Evolutionary conservation across 163 green algal species (phyloP).

Genomic region (Volvox carteri): DNA sequence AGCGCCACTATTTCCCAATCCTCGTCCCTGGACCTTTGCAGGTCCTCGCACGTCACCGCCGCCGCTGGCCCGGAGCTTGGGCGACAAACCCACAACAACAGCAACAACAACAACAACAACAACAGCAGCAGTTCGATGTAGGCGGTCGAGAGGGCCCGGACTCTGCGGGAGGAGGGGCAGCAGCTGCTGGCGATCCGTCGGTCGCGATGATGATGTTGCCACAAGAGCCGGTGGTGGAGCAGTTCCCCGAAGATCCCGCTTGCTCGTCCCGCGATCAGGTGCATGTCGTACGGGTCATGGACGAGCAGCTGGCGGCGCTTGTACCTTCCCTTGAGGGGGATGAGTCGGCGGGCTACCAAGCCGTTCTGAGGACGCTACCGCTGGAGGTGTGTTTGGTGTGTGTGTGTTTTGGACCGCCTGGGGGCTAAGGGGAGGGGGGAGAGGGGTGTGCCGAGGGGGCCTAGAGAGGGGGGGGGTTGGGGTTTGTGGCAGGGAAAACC

Average conservation of each 20-base stretch:
- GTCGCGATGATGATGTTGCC: neutral
- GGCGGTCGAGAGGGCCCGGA: neutral
- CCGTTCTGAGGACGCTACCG: constrained; percentile 39
- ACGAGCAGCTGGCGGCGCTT: constrained; percentile 54
- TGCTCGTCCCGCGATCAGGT: constrained; percentile 35
- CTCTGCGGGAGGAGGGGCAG: neutral
- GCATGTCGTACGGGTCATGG: constrained; percentile 46
- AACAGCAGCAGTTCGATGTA: too few relatives aligned
- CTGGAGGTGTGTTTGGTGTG: constrained; percentile 39
- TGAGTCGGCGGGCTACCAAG: constrained; percentile 37
- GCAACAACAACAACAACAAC: too few relatives aligned
- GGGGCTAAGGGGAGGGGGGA: too few relatives aligned
- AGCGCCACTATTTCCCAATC: too few relatives aligned
- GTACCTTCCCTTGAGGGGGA: constrained; percentile 55
- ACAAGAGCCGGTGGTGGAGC: neutral
- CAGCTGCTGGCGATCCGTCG: neutral
- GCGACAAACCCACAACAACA: too few relatives aligned
- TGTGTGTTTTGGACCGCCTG: too few relatives aligned
- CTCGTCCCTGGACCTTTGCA: too few relatives aligned
- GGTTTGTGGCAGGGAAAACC: too few relatives aligned
- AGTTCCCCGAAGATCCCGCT: constrained; percentile 26
- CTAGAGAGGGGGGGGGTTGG: too few relatives aligned
- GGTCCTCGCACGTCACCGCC: constrained; percentile 31
- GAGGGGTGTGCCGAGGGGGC: too few relatives aligned
- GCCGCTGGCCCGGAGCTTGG: constrained; percentile 38